Conservation (phyloP, 2,329 filamentous ascomycete species). For the Neonectria neomacrospora region DNA sequence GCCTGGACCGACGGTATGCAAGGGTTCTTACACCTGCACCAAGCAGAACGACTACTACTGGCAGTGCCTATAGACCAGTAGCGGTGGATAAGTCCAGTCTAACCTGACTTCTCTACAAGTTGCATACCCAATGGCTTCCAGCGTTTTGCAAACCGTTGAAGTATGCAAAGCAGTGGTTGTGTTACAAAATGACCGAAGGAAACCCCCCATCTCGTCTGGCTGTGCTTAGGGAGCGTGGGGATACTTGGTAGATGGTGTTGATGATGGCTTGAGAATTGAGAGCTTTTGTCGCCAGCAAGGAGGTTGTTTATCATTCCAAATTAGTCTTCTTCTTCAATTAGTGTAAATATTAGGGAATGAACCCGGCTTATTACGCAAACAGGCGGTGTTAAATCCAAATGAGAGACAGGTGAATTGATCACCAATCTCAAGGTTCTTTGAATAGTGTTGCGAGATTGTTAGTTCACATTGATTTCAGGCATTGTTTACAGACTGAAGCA, state of each 20-base stretch:
- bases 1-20: slow-evolving; percentile 26
- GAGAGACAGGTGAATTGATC: too few species aligned
- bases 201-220: background rate
- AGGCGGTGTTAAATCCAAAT: too few species aligned
- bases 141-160: background rate
- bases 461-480: too few species aligned
- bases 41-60: slow-evolving; percentile 31
- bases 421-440: too few species aligned
- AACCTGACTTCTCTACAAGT: background rate
- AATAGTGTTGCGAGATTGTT: too few species aligned
- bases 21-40: slow-evolving; percentile 21
- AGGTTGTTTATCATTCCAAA: background rate
- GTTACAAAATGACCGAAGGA: background rate
- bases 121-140: background rate
- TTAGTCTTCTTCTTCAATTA: background rate
- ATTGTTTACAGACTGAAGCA: too few species aligned
- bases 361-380: background rate
- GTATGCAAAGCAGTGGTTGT: background rate
- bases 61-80: slow-evolving; percentile 26
- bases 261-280: background rate
- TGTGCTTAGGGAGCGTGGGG: background rate
- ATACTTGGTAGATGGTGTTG: background rate
- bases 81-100: background rate
- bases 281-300: too few species aligned
- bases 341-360: background rate